Conservation (phyloP, 257 asterid species). For the Capsicum baccatum region DNA sequence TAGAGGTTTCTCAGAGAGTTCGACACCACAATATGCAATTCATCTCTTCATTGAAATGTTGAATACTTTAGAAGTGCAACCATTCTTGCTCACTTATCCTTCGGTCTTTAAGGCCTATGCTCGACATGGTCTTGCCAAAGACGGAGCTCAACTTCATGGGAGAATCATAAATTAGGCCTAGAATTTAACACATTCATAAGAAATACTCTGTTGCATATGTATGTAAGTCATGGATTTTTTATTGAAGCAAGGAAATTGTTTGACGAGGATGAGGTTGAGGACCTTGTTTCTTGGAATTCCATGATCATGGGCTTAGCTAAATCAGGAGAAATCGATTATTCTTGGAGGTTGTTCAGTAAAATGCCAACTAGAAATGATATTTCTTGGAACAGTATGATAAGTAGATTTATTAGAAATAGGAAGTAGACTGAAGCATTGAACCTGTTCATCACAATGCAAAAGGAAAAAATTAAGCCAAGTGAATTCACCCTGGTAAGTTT, state of each 20-base stretch:
- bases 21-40: conserved; percentile 54
- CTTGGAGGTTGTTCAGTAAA: conserved; percentile 59
- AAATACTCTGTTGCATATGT: conserved; percentile 67
- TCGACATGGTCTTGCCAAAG: conserved; percentile 55
- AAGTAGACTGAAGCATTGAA: conserved; percentile 61
- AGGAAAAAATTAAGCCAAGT: conserved; percentile 46
- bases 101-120: conserved; percentile 77
- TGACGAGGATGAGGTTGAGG: conserved; percentile 47
- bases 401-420: conserved; percentile 70
- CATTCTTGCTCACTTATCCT: conserved; percentile 65
- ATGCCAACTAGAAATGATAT: conserved; percentile 54
- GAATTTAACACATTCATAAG: conserved; percentile 57
- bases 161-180: conserved; percentile 59
- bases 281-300: conserved; percentile 77
- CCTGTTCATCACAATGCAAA: conserved; percentile 55
- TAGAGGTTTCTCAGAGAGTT: conserved; percentile 67
- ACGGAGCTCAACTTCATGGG: conserved; percentile 80
- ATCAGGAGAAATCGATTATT: conserved; percentile 56
- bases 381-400: conserved; percentile 76
- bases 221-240: conserved; percentile 61
- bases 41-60: conserved; percentile 62
- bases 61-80: conserved; percentile 39
- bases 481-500: conserved; percentile 64
- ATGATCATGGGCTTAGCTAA: conserved; percentile 66
- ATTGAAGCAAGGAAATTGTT: conserved; percentile 57